Evolutionary conservation across 2,329 filamentous ascomycete species (phyloP), one percentile per base, ranked within the genome.

Genomic region (Pseudogymnoascus sp.): DNA sequence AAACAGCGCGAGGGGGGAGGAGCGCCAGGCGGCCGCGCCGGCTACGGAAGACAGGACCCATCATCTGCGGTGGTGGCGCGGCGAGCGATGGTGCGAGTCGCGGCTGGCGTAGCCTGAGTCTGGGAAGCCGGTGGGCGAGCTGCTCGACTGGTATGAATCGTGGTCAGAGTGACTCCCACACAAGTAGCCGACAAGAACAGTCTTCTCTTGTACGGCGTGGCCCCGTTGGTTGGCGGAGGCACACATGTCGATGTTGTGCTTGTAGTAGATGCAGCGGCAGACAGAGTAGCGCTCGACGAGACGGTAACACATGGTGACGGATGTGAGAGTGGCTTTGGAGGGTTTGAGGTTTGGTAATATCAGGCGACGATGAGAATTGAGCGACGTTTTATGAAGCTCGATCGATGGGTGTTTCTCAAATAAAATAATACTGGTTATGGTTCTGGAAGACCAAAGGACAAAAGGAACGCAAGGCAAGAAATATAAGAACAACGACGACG

Each of bases 261-360:
- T 78, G 77, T 88, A 83, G 75, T 90, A 89, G 65, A 88, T 75
- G 71, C 88, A 90, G 68, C 83, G 80, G 77, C 88, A 90, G 64
- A 87, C 86, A 15, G 86, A 83, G 75, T 86, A 90, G 67, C 85
- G 81, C 73, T 90, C 88, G 70, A 88, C 78, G 66, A 90, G 79
- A 75, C 88, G 84, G 72, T 88, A 87, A 73, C 88, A 90, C 87
- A 90, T 90, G 64, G 61, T 77, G 59, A 37, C 13, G 59, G 31
- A 33, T 23, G 59, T 60, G 33, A 40, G 31, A 29, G 59, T 37
- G 9, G 59, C 6, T 23, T 60, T 60, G 4, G 13, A 29, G 33
- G 33, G 15, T 26, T 37, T 60, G 33, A 26, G 33, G 59, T 60
- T 11, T 53, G 26, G 19, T 17, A 31, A 53, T 53, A 53, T 53